Evolutionary conservation across 345 rosid species (phyloP), one percentile per base, ranked within the genome.

Genomic region (Citropsis articulata): DNA sequence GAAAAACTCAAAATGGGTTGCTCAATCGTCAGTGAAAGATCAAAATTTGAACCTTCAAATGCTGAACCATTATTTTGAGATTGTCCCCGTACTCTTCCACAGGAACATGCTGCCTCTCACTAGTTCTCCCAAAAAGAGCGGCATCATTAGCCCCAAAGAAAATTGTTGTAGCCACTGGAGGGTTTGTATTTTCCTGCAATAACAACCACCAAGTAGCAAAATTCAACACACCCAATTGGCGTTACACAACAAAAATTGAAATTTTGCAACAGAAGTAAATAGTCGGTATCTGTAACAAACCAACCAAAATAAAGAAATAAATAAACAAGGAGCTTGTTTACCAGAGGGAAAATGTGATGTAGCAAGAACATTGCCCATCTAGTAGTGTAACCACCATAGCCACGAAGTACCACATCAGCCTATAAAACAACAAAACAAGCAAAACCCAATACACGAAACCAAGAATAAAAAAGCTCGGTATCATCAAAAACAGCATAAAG

Each of bases 71-170:
- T 81, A 81, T 88, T 65, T 83, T 81, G 71, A 95, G 75, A 83
- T 95, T 93, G 56, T 92, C 88, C 75, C 74, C 87, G 77, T 92
- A 95, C 85, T 91, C 98, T 75, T 89, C 89, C 31, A 91, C 71
- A 0, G 98, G 98, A 65, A 95, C 97, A 83, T 95, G 94, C 63
- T 90, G 98, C 76, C 87, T 81, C 73, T 93, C 97, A 38, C 89
- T 75, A 12, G 70, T 86, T 82, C 95, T 88, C 78, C 97, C 99
- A 18, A 79, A 74, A 61, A 95, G 88, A 80, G 95, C 97, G 33
- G 99, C 98, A 85, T 95, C 99, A 83, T 95, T 95, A 53, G 98
- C 99, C 70, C 98, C 99, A 57, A 95, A 90, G 85, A 95, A 95
- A 21, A 95, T 81, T 7, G 99, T 88, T 62, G 92, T 75, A 62